phyloP scores from a whole-genome alignment of 257 asterid genomes.

The Cruciata laevipes region DNA sequence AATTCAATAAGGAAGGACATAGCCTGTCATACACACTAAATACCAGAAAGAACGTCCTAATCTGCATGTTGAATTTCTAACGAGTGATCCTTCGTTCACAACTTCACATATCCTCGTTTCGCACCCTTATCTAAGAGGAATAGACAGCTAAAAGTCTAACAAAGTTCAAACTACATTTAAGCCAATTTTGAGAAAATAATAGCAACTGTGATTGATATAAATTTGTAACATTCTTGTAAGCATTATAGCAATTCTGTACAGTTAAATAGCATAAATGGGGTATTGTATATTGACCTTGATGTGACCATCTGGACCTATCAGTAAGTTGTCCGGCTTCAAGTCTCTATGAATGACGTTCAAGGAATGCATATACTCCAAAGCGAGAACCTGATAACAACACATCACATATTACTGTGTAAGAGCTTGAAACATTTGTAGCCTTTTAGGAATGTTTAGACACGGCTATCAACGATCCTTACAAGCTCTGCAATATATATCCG shows the following conservation, averaged over 20 bases:
- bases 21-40: not conserved
- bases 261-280: conserved; percentile 5
- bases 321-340: conserved; percentile 93
- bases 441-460: conserved; percentile 13
- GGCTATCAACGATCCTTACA: conserved; percentile 47
- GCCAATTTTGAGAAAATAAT: not conserved
- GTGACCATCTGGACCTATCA: conserved; percentile 97
- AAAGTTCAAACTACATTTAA: not conserved
- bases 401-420: conserved; percentile 18
- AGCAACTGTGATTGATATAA: not conserved
- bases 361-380: conserved; percentile 93
- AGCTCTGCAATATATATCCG: conserved; percentile 94
- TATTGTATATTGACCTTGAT: conserved; percentile 67
- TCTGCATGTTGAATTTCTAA: not conserved
- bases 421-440: conserved; percentile 21
- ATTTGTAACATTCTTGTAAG: not conserved
- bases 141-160: not conserved
- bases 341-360: conserved; percentile 87
- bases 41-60: not conserved
- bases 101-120: not conserved
- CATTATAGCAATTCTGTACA: not conserved
- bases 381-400: conserved; percentile 71
- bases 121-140: not conserved
- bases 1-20: not conserved
- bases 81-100: not conserved